Base-by-base conservation (phyloP, 1,139 yeast genomes). In the Pichia sp. region DNA sequence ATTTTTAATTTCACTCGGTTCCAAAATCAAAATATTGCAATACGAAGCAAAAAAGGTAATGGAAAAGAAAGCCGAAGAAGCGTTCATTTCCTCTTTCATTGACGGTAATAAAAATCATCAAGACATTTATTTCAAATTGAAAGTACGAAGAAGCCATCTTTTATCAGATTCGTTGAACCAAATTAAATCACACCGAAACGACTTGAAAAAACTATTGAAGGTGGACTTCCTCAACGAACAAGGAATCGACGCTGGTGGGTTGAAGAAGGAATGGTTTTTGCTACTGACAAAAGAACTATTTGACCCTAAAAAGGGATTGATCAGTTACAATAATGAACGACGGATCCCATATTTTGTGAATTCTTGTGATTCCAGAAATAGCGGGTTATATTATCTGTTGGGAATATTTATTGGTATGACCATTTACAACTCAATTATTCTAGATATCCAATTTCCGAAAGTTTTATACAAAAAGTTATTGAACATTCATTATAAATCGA, bases 161-260 rank as follows among this genome's bases (percentile, higher is more conserved):
- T 75, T 87, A 0, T 76, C 73, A 42, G 98, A 92, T 61, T 86
- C 97, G 1, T 64, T 92, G 34, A 66, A 71, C n/a, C 71, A 78
- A 46, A 79, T 90, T 36, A 75, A 77, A 45, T 58, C 64, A 9
- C 77, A 81, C 55, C 77, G 74, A 39, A 63, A 64, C 10, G 87
- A 85, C 55, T 68, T 90, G 49, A 81, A 83, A 57, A 90, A 88
- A 59, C 75, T 87, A 3, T 64, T 90, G 31, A 72, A 79, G 51
- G 83, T 92, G 10, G 90, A 85, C 55, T 92, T 92, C 61, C 63
- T 82, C 3, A 81, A 81, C 45, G 97, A 92, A 57, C 94, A 92
- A 0, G 97, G 97, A 0, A 73, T 90, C 27, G 98, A 92, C 66
- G 97, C 88, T 0, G 98, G 97, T 1, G 98, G 98, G 0, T 69